phyloP scores from a whole-genome alignment of 768 basidiomycete species.

The Rhizopogon roseolus region DNA sequence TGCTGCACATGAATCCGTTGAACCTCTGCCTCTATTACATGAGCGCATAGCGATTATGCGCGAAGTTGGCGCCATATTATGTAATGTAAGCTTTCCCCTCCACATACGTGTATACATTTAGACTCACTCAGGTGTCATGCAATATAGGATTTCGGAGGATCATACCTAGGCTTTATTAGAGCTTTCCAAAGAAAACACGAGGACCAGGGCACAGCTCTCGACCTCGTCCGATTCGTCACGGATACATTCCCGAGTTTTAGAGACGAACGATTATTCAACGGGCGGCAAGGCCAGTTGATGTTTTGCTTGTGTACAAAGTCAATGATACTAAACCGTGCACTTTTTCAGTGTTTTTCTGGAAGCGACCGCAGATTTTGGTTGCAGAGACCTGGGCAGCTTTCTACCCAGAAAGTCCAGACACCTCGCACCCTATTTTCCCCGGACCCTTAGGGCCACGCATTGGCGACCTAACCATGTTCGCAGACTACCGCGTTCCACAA shows the following conservation, averaged over 20 bases:
- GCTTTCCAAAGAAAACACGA: constrained; percentile 51
- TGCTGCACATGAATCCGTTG: constrained; percentile 47
- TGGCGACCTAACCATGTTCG: constrained; percentile 84
- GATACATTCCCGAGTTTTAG: constrained; percentile 72
- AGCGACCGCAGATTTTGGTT: constrained; percentile 86
- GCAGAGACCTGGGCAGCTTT: constrained; percentile 93
- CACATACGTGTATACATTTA: not conserved
- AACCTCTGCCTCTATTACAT: constrained; percentile 62
- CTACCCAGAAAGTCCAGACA: constrained; percentile 48
- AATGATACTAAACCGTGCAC: not conserved
- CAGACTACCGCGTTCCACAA: constrained; percentile 90
- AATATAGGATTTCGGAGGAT: constrained; percentile 59
- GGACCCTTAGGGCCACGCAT: constrained; percentile 51
- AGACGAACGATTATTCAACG: constrained; percentile 59
- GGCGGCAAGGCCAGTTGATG: constrained; percentile 32
- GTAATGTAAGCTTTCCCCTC: constrained; percentile 43
- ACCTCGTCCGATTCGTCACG: constrained; percentile 67
- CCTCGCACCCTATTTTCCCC: constrained; percentile 72
- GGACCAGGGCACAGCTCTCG: constrained; percentile 60
- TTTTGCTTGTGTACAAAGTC: not conserved
- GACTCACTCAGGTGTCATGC: not conserved
- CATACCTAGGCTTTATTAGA: constrained; percentile 61
- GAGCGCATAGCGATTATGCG: constrained; percentile 77
- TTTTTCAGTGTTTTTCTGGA: constrained; percentile 73
- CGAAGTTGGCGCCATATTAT: constrained; percentile 69